Evolutionary conservation across 1,139 yeast species (phyloP).

Genomic region (Taphrina communis): DNA sequence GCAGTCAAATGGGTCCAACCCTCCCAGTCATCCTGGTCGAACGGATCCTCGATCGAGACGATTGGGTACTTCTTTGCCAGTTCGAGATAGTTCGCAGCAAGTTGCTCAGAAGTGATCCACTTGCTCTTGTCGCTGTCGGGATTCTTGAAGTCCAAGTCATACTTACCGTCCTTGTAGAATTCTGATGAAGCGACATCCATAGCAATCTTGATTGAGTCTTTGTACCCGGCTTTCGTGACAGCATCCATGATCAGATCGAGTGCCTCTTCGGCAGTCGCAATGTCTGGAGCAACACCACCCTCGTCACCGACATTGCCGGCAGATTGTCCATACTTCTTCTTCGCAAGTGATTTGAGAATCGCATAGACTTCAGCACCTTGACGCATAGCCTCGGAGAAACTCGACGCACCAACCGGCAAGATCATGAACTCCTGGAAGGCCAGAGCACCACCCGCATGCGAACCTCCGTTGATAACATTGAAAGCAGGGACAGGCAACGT

Average conservation of each 20-base stretch:
- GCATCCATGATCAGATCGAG: slow-evolving; percentile 86
- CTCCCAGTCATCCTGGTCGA: slow-evolving; percentile 98
- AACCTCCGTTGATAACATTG: slow-evolving; percentile 97
- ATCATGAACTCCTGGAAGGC: slow-evolving; percentile 99
- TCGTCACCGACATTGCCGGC: slow-evolving; percentile 99
- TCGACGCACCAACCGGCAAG: slow-evolving; percentile 85
- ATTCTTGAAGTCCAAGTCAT: slow-evolving; percentile 97
- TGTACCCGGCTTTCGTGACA: slow-evolving; percentile 90
- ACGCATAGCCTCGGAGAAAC: slow-evolving; percentile 92
- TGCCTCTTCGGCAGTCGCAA: slow-evolving; percentile 91
- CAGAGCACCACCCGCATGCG: slow-evolving; percentile 98
- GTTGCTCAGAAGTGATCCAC: slow-evolving; percentile 86
- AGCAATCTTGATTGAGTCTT: slow-evolving; percentile 86
- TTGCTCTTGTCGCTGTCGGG: slow-evolving; percentile 85
- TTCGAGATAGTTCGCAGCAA: slow-evolving; percentile 78
- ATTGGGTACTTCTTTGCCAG: slow-evolving; percentile 90
- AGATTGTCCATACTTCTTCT: slow-evolving; percentile 90
- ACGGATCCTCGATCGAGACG: slow-evolving; percentile 96
- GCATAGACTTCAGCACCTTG: slow-evolving; percentile 97
- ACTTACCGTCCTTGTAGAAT: slow-evolving; percentile 92
- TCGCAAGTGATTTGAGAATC: slow-evolving; percentile 85
- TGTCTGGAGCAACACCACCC: slow-evolving; percentile 99
- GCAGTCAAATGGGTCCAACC: slow-evolving; percentile 88
- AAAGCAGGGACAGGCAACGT: slow-evolving; percentile 55
- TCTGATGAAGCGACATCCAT: slow-evolving; percentile 96